These are phyloP conservation scores for Scheffersomyces lignicola DNA, from an alignment of 1,139 yeast species.

Conservation along the genomic window DNA sequence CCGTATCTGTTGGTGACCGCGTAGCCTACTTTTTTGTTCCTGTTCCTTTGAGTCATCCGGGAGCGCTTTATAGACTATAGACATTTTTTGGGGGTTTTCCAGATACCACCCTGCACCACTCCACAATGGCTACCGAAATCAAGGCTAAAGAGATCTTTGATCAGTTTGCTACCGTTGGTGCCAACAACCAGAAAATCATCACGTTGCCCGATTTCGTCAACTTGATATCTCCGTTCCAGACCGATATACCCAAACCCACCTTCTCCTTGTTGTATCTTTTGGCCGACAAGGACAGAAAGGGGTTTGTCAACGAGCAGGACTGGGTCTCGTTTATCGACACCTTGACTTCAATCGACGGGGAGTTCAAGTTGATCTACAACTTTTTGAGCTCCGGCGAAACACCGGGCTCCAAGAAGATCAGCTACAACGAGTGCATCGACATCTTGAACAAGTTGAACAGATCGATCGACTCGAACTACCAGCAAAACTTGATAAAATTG, in stretches of 20 bases:
- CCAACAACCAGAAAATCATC: conserved; percentile 19
- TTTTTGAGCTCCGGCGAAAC: conserved; percentile 32
- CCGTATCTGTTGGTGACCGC: neutral
- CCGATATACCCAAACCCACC: conserved; percentile 41
- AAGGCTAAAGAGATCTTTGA: conserved; percentile 42
- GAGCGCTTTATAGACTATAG: conserved; percentile 1
- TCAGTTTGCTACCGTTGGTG: conserved; percentile 37
- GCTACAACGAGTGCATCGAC: conserved; percentile 42
- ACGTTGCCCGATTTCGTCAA: conserved; percentile 40
- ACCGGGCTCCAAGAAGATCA: conserved; percentile 17
- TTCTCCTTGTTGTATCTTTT: conserved; percentile 58
- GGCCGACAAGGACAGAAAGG: conserved; percentile 63
- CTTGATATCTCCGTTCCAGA: conserved; percentile 43
- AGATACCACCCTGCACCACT: neutral
- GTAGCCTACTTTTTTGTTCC: neutral
- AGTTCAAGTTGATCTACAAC: conserved; percentile 55
- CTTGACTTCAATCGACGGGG: conserved; percentile 57
- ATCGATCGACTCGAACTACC: conserved; percentile 44
- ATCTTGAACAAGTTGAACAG: conserved; percentile 39
- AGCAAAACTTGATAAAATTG: conserved; percentile 42
- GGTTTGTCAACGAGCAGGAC: conserved; percentile 58
- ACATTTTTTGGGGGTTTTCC: neutral
- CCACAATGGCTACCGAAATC: conserved; percentile 18
- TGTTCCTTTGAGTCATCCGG: neutral
- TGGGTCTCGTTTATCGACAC: conserved; percentile 60